Percentiles rank a stretch among this genome's conserved stretches.
These are phyloP conservation scores for Pholiota molesta DNA, from an alignment of 768 basidiomycete genomes.

Conservation along the genomic window DNA sequence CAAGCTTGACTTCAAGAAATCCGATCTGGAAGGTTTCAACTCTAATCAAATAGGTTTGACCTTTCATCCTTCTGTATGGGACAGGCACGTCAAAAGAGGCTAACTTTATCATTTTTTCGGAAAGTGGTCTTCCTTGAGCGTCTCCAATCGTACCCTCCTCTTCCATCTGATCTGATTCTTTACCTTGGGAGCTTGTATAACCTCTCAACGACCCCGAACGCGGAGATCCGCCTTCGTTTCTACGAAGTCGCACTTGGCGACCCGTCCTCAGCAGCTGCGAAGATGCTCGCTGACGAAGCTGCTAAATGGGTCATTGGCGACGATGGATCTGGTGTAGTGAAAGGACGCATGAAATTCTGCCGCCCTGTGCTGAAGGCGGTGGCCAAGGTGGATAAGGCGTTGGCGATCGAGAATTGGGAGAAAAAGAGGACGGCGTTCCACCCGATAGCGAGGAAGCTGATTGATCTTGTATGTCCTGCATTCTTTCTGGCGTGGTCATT, in stretches of 20 bases:
- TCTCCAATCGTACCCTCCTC: slow-evolving; percentile 60
- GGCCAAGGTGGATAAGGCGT: slow-evolving; percentile 48
- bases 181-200: slow-evolving; percentile 61
- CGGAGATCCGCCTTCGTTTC: slow-evolving; percentile 79
- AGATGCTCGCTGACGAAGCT: slow-evolving; percentile 53
- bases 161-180: slow-evolving; percentile 61
- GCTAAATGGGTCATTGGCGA: slow-evolving; percentile 71
- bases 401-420: slow-evolving; percentile 56
- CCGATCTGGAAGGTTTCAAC: slow-evolving; percentile 67
- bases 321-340: slow-evolving; percentile 62
- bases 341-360: slow-evolving; percentile 88
- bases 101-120: background rate
- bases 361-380: slow-evolving; percentile 65
- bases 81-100: background rate
- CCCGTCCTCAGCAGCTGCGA: slow-evolving; percentile 47
- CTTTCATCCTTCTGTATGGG: slow-evolving; percentile 5
- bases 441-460: slow-evolving; percentile 74
- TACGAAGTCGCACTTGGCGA: slow-evolving; percentile 70
- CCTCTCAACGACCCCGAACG: slow-evolving; percentile 59
- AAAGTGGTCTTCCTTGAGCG: slow-evolving; percentile 85
- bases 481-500: background rate
- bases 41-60: slow-evolving; percentile 74
- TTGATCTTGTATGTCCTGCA: slow-evolving; percentile 63
- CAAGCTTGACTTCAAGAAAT: slow-evolving; percentile 53
- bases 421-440: slow-evolving; percentile 61